A percentile compares a stretch with the other conserved stretches of the same genome.
Conservation (phyloP, 1,284 basidiomycete genomes). For the Pterulicium gracile region DNA sequence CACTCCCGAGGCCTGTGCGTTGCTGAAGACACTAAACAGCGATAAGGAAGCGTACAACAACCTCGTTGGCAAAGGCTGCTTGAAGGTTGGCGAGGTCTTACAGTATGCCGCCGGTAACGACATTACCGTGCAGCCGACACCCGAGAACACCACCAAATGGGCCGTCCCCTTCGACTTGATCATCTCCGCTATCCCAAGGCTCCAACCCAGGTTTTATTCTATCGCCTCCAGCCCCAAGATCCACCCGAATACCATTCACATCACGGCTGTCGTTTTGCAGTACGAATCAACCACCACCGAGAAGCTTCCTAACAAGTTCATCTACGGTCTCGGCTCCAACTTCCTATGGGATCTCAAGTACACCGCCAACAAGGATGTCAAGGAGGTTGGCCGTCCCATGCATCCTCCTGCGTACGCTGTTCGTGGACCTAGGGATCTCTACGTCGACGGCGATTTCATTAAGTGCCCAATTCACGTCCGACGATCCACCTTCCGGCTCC, state of each 20-base stretch:
- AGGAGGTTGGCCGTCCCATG: slow-evolving; percentile 28
- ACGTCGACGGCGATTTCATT: slow-evolving; percentile 61
- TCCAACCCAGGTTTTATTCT: slow-evolving; percentile 96
- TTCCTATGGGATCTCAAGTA: slow-evolving; percentile 88
- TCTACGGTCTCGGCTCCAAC: slow-evolving; percentile 85
- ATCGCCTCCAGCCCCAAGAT: slow-evolving; percentile 97
- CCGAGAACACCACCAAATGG: slow-evolving; percentile 76
- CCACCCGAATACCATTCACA: slow-evolving; percentile 80
- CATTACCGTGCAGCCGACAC: slow-evolving; percentile 40
- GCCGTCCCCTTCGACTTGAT: slow-evolving; percentile 95
- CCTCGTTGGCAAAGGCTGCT: slow-evolving; percentile 70
- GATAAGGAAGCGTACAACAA: slow-evolving; percentile 82
- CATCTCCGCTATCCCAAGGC: slow-evolving; percentile 84
- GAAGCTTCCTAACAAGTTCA: slow-evolving; percentile 45
- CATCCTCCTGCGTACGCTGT: slow-evolving; percentile 72
- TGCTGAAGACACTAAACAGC: slow-evolving; percentile 70
- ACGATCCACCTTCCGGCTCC: slow-evolving; percentile 91
- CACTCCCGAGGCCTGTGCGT: slow-evolving; percentile 62
- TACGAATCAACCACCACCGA: slow-evolving; percentile 62
- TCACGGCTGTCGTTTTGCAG: slow-evolving; percentile 91
- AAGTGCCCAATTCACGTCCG: slow-evolving; percentile 92
- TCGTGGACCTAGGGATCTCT: slow-evolving; percentile 81
- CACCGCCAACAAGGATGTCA: slow-evolving; percentile 50
- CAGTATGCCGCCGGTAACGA: slow-evolving; percentile 82
- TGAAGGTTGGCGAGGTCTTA: slow-evolving; percentile 87